Percentiles rank a stretch among this genome's conserved stretches.
These are phyloP conservation scores for Annulohypoxylon stygium DNA, from an alignment of 495 filamentous ascomycete species.

Conservation along the genomic window DNA sequence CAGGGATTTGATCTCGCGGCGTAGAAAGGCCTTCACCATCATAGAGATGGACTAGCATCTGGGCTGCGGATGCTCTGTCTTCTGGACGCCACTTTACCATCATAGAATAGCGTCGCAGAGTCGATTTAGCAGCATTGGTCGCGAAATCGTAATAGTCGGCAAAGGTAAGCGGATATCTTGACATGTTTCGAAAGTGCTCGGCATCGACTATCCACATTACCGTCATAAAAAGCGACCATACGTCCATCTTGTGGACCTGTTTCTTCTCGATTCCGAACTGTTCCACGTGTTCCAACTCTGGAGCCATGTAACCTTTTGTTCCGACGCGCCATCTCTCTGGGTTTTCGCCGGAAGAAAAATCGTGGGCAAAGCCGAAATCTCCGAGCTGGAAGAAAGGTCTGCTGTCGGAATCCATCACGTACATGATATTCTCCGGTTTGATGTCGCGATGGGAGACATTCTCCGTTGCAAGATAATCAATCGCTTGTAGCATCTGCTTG, in stretches of 20 bases:
- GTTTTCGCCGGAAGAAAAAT: background rate
- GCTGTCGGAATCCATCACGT: background rate
- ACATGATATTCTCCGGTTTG: constrained; percentile 79
- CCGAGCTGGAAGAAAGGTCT: constrained; percentile 35
- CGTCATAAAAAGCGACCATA: constrained; percentile 50
- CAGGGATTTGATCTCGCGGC: background rate
- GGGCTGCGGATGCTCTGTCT: constrained; percentile 5
- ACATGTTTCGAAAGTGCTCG: background rate
- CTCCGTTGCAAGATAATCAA: constrained; percentile 49
- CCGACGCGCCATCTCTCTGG: constrained; percentile 12
- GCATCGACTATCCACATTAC: constrained; percentile 9
- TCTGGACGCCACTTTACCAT: background rate
- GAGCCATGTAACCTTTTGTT: constrained; percentile 35
- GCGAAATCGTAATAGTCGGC: background rate
- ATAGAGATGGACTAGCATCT: constrained; percentile 7
- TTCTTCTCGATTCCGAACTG: background rate
- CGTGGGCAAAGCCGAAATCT: constrained; percentile 45
- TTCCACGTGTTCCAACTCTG: constrained; percentile 26
- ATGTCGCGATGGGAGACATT: constrained; percentile 78
- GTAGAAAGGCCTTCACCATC: constrained; percentile 4
- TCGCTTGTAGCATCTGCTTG: constrained; percentile 42
- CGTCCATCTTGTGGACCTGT: constrained; percentile 34
- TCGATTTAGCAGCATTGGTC: background rate
- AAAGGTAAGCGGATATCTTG: too few species aligned
- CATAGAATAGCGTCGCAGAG: background rate